phyloP scores from a whole-genome alignment of 768 basidiomycete genomes.

The Boletus reticulatus region DNA sequence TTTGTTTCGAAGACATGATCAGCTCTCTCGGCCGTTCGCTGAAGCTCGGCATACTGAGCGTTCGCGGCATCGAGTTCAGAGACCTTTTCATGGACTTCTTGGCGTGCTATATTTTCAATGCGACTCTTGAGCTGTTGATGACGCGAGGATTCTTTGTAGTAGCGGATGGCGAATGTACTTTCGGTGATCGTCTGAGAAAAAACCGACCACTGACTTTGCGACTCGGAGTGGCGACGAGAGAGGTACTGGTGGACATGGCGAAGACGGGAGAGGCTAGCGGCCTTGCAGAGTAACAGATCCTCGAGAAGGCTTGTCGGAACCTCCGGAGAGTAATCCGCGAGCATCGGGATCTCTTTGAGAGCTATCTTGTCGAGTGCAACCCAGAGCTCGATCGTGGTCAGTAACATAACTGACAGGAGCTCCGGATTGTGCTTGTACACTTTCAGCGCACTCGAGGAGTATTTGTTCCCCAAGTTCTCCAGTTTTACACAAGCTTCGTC shows the following conservation, averaged over 20 bases:
- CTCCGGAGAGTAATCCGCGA: constrained; percentile 35
- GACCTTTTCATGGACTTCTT: constrained; percentile 21
- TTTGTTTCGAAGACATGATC: constrained; percentile 5
- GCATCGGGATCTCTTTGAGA: constrained; percentile 20
- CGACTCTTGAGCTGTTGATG: constrained; percentile 25
- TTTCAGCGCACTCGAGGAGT: constrained; percentile 24
- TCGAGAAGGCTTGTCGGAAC: constrained; percentile 26
- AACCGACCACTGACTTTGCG: constrained; percentile 26
- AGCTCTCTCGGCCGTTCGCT: not conserved
- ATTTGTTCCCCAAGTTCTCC: constrained; percentile 25
- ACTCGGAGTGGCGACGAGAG: constrained; percentile 22
- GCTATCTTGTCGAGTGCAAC: constrained; percentile 32
- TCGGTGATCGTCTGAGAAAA: constrained; percentile 26
- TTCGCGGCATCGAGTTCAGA: constrained; percentile 28
- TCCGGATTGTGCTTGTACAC: constrained; percentile 38
- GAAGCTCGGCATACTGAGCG: constrained; percentile 17
- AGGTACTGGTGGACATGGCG: constrained; percentile 31
- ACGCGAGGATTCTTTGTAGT: constrained; percentile 24
- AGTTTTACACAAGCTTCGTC: constrained; percentile 18
- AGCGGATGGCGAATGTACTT: constrained; percentile 35
- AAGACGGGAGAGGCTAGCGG: constrained; percentile 29
- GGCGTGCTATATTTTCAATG: constrained; percentile 31
- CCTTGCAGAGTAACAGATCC: constrained; percentile 28
- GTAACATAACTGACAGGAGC: constrained; percentile 40
- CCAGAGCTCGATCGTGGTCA: constrained; percentile 39